Evolutionary conservation across 371 early-diverging fungal genomes (phyloP).

Genomic region (Dichotomocladium elegans): DNA sequence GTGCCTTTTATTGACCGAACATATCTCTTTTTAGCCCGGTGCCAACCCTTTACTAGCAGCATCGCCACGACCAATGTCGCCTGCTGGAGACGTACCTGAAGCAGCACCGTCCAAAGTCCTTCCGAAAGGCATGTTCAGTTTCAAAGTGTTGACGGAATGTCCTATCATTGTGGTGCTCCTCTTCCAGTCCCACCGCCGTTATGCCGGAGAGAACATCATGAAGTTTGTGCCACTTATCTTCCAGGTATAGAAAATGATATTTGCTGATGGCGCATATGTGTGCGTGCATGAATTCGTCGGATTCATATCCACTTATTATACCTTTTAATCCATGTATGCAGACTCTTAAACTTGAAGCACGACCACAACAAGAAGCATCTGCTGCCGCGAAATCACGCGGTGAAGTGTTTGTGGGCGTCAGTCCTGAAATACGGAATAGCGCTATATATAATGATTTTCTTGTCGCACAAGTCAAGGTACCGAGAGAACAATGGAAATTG

Average conservation of each 20-base stretch:
- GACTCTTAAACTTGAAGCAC: slow-evolving; percentile 75
- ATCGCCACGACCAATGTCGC: slow-evolving; percentile 79
- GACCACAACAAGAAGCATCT: slow-evolving; percentile 72
- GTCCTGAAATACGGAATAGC: slow-evolving; percentile 71
- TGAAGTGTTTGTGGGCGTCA: slow-evolving; percentile 78
- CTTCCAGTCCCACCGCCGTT: slow-evolving; percentile 83
- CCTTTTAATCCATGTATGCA: slow-evolving; percentile 15
- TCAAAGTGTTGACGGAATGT: slow-evolving; percentile 96
- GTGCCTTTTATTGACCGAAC: background rate
- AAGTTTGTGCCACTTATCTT: slow-evolving; percentile 88
- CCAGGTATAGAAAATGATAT: slow-evolving; percentile 42
- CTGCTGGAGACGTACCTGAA: slow-evolving; percentile 65
- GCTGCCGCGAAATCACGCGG: slow-evolving; percentile 62
- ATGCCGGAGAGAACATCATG: slow-evolving; percentile 75
- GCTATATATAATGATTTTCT: slow-evolving; percentile 80
- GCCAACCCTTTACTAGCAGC: slow-evolving; percentile 46
- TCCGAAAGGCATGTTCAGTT: slow-evolving; percentile 75
- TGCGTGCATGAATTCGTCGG: background rate
- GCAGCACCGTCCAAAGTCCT: slow-evolving; percentile 65
- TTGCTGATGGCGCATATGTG: background rate
- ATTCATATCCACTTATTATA: background rate
- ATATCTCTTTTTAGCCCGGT: slow-evolving; percentile 40
- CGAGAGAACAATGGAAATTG: background rate
- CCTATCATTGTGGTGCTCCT: slow-evolving; percentile 96
- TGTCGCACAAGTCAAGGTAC: slow-evolving; percentile 84